Evolutionary conservation across 2,329 filamentous ascomycete genomes (phyloP).

Genomic region (Calonectria fujianensis): DNA sequence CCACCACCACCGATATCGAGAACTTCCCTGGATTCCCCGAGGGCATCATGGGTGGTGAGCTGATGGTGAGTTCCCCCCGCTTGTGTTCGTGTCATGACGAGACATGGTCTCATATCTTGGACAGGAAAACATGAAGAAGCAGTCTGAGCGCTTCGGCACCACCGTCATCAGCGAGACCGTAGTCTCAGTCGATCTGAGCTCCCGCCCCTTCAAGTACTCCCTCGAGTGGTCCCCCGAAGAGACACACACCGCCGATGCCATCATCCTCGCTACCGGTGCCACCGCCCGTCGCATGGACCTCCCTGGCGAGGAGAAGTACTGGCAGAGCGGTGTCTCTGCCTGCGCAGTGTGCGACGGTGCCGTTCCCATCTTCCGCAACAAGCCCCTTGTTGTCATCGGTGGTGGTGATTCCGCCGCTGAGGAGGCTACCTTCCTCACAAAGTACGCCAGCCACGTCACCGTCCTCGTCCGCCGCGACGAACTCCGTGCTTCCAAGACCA

Average conservation of each 20-base stretch:
- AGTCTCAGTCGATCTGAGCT: constrained; percentile 87
- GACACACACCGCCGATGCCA: constrained; percentile 89
- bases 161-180: constrained; percentile 96
- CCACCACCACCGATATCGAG: constrained; percentile 98
- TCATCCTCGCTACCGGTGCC: constrained; percentile 97
- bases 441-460: constrained; percentile 96
- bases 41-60: constrained; percentile 87
- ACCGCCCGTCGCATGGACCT: constrained; percentile 90
- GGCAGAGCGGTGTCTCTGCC: constrained; percentile 96
- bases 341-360: constrained; percentile 99
- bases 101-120: constrained; percentile 30
- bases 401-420: constrained; percentile 98
- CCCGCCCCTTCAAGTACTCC: constrained; percentile 93
- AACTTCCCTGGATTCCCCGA: constrained; percentile 97
- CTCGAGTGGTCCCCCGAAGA: constrained; percentile 90
- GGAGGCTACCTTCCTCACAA: constrained; percentile 97
- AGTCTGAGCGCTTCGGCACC: constrained; percentile 94
- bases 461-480: constrained; percentile 93
- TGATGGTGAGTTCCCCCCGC: constrained; percentile 79
- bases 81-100: not conserved
- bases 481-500: constrained; percentile 91
- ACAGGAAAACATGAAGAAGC: constrained; percentile 90
- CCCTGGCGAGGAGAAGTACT: constrained; percentile 93
- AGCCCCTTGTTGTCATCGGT: constrained; percentile 95
- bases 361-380: constrained; percentile 97